Percentiles rank a stretch among this genome's conserved stretches.
Evolutionary conservation across 2,329 filamentous ascomycete species (phyloP).

Genomic region (Paramyrothecium roridum): DNA sequence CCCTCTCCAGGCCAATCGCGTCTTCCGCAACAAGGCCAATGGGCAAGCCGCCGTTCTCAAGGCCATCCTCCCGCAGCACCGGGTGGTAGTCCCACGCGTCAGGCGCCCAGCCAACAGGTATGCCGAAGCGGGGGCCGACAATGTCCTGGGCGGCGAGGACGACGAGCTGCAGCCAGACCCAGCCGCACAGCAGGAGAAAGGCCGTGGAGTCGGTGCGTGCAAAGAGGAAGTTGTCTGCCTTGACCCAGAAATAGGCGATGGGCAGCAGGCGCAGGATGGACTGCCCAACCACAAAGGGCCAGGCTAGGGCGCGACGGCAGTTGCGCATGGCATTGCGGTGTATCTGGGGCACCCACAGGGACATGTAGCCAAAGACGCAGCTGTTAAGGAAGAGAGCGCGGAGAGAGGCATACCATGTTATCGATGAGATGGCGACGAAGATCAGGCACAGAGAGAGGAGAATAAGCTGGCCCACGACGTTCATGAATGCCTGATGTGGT

Average conservation of each 20-base stretch:
- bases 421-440: slow-evolving; percentile 57
- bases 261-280: slow-evolving; percentile 75
- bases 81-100: slow-evolving; percentile 95
- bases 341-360: slow-evolving; percentile 91
- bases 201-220: slow-evolving; percentile 64
- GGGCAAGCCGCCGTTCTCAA: slow-evolving; percentile 76
- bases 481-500: slow-evolving; percentile 43
- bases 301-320: slow-evolving; percentile 84
- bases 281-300: slow-evolving; percentile 86
- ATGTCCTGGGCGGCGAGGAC: slow-evolving; percentile 78
- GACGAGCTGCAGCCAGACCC: slow-evolving; percentile 86
- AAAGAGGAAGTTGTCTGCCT: slow-evolving; percentile 77
- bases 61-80: slow-evolving; percentile 75
- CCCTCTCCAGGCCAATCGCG: slow-evolving; percentile 18
- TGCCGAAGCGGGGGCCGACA: slow-evolving; percentile 82
- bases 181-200: slow-evolving; percentile 60
- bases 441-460: slow-evolving; percentile 52
- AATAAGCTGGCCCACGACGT: slow-evolving; percentile 55
- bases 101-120: slow-evolving; percentile 66
- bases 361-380: slow-evolving; percentile 74
- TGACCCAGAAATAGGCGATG: slow-evolving; percentile 81
- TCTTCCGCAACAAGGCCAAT: slow-evolving; percentile 59
- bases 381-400: slow-evolving; percentile 58
- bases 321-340: slow-evolving; percentile 86
- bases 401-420: slow-evolving; percentile 55